Base-by-base conservation (phyloP, 192 early-diverging fungal genomes). In the Jimgerdemannia lactiflua region DNA sequence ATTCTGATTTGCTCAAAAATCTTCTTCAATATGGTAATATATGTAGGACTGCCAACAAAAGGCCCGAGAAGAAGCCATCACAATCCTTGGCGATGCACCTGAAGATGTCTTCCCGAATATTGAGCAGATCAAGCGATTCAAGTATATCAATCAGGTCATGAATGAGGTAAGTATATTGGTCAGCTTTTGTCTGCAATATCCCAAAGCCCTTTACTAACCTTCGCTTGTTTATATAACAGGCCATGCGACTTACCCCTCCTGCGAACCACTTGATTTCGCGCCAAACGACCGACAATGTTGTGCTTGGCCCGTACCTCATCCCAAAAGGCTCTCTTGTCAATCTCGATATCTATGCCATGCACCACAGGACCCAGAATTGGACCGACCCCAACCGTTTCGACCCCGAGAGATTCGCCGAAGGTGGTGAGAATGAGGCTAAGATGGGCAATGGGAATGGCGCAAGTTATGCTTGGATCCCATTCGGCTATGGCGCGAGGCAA, bases 381-480 rank as follows among this genome's bases (percentile, higher is more conserved):
- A n/a, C 39, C 3, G 18, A 78, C 10, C 77, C 77, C 14, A 43
- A 69, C 7, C 42, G 6, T 29, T 78, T 72, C 9, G 63, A 78
- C 19, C 77, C 77, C 43, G 77, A 73, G 4, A 65, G 77, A 3
- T 78, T 74, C 43, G 0, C 6, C 3, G 64, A 59, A 4, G 77
- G 68, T 11, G 72, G 72, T 29, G 77, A 78, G 69, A 42, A 42
- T 4, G 83, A 71, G 39, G 64, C 83, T 65, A 87, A 82, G 70
- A 67, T 70, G 42, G 70, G 65, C 20, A 77, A 66, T 39, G 75
- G 78, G 3, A 59, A 59, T 59, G 49, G 49, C 14, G 67, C 19
- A 7, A 39, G 29, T 19, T 80, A 83, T 67, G 39, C 85, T n/a
- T 91, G 86, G 86, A 78, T 86, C 4, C 85, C 90, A 6, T 91